phyloP scores from a whole-genome alignment of 192 early-diverging fungal genomes.

The Dimargaris xerosporica region DNA sequence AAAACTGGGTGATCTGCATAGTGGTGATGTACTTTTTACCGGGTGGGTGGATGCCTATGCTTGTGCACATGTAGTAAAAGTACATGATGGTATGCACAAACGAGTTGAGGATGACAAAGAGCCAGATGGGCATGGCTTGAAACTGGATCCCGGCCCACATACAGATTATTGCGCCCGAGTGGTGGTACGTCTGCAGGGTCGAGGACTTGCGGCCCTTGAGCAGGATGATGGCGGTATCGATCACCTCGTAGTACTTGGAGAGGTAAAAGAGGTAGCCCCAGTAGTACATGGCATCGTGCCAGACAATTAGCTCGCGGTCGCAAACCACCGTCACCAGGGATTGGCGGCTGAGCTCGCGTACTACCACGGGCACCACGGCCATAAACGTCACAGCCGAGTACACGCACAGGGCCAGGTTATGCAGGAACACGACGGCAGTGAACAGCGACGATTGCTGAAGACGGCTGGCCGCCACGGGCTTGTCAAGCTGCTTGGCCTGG shows the following conservation, averaged over 20 bases:
- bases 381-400: conserved; percentile 61
- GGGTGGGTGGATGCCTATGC: conserved; percentile 55
- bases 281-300: conserved; percentile 58
- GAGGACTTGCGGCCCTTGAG: conserved; percentile 56
- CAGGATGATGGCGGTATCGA: conserved; percentile 77
- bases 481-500: neutral
- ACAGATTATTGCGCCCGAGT: conserved; percentile 66
- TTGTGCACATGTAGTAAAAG: conserved; percentile 62
- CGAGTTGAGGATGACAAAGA: conserved; percentile 71
- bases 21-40: conserved; percentile 66
- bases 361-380: conserved; percentile 37
- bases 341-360: conserved; percentile 32
- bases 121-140: conserved; percentile 59
- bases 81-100: conserved; percentile 85
- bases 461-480: neutral
- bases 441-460: conserved; percentile 18
- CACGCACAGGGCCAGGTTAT: conserved; percentile 52
- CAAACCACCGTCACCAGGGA: conserved; percentile 42
- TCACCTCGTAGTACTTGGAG: conserved; percentile 76
- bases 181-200: conserved; percentile 74
- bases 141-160: conserved; percentile 61
- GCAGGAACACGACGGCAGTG: conserved; percentile 58
- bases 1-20: conserved; percentile 77
- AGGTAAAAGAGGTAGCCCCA: conserved; percentile 81
- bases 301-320: conserved; percentile 43